Evolutionary conservation across 495 filamentous ascomycete genomes (phyloP).

Genomic region (Xylaria intraflava): DNA sequence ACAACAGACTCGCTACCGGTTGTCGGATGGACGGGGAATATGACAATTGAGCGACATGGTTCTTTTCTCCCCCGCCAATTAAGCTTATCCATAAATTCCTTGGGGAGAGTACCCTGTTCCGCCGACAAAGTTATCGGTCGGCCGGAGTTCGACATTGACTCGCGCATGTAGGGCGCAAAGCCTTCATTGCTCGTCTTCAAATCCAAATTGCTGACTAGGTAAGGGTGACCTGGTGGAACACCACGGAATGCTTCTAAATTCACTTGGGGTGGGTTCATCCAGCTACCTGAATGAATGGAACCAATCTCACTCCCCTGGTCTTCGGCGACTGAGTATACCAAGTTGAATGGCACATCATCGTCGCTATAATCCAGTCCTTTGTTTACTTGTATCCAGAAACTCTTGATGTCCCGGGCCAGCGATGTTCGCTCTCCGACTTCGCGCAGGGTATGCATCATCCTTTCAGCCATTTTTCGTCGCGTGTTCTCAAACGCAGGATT

Average conservation of each 20-base stretch:
- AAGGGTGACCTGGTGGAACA: conserved; percentile 52
- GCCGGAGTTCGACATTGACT: conserved; percentile 53
- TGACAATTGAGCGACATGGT: conserved; percentile 55
- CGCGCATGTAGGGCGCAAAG: conserved; percentile 58
- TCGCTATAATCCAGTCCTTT: conserved; percentile 55
- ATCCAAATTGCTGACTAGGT: conserved; percentile 49
- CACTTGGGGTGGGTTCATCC: conserved; percentile 47
- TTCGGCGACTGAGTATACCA: conserved; percentile 56
- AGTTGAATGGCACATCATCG: conserved; percentile 56
- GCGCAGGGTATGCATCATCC: conserved; percentile 59
- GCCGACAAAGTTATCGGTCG: conserved; percentile 52
- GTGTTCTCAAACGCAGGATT: conserved; percentile 68
- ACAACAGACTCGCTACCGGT: conserved; percentile 54
- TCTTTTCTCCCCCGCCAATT: conserved; percentile 60
- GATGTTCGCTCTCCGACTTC: conserved; percentile 66
- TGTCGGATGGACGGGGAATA: conserved; percentile 65
- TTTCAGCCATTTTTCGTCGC: conserved; percentile 54
- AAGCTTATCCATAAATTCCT: conserved; percentile 52
- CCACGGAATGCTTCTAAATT: conserved; percentile 57
- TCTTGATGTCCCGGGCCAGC: conserved; percentile 56
- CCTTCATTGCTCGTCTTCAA: conserved; percentile 54
- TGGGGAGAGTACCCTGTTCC: conserved; percentile 51
- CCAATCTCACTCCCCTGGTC: conserved; percentile 54
- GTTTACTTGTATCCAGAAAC: conserved; percentile 54
- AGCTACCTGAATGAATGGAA: conserved; percentile 55